Evolutionary conservation across 1,284 basidiomycete genomes (phyloP), one percentile per base, ranked within the genome.

Genomic region (Takashimella tepidaria): DNA sequence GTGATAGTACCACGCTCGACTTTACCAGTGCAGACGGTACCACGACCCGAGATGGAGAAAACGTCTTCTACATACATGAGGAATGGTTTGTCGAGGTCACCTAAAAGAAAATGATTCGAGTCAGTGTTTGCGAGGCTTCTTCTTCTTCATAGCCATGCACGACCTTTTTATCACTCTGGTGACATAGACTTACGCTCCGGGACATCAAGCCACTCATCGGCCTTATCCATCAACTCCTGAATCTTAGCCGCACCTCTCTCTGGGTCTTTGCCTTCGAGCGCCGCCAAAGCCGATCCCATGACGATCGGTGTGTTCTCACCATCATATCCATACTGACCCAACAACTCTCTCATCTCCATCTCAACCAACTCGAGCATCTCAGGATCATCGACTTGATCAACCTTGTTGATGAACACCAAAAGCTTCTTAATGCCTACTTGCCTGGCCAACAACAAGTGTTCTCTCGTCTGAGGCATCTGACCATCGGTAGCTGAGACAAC

Each of bases 321-420:
- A 68, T 98, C 95, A 64, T 89, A 99, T 70, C 90, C 90, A 79
- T 92, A 93, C 24, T 86, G 87, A 23, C 84, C 79, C 46, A 99
- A 83, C n/a, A 99, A 81, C 73, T 99, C 96, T 55, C 96, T 87
- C 88, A 99, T 99, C 82, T 99, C 96, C 95, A 99, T 98, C 70
- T 99, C 96, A 60, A 99, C 96, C 55, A 98, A 87, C 80, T 98
- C 92, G 57, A 98, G 81, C 92, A 98, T 98, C 82, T 99, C 96
- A 26, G 86, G 83, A 82, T 99, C 96, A 61, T 89, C 84, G 57
- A 98, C 88, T 81, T 89, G 85, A 79, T 99, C 96, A 60, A 98
- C 87, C 53, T 70, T 70, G 88, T 98, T 99, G 77, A 99, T 93
- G 81, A 98, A 99, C 63, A 99, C 96, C 60, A 98, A 91, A 42